Evolutionary conservation across 441 rosid genomes (phyloP).

Genomic region (Brassica hybrid): DNA sequence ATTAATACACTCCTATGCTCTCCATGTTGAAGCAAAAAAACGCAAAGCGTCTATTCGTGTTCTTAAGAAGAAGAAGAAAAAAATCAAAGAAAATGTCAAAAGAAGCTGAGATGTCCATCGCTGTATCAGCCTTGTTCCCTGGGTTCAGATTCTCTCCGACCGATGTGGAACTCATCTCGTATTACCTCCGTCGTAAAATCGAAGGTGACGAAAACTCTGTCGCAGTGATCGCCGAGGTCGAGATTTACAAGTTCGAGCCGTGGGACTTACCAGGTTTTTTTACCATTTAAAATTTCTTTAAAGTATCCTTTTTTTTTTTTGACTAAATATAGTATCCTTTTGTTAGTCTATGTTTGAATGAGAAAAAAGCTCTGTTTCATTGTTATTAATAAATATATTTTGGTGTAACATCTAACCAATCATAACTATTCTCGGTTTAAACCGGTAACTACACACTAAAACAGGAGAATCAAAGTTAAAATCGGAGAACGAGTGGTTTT

Average conservation of each 20-base stretch:
- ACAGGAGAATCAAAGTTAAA: conserved; percentile 64
- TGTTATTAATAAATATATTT: not conserved
- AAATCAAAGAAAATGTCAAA: conserved; percentile 39
- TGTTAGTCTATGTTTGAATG: not conserved
- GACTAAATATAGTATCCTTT: not conserved
- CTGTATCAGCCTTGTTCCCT: conserved; percentile 77
- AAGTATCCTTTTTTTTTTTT: not conserved
- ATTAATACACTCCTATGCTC: conserved; percentile 8
- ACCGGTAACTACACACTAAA: conserved; percentile 1
- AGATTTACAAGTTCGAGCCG: conserved; percentile 77
- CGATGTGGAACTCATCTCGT: conserved; percentile 76
- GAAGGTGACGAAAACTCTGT: conserved; percentile 70
- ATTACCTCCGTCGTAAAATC: conserved; percentile 75
- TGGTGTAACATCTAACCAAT: not conserved
- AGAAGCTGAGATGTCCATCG: conserved; percentile 71
- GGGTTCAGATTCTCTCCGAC: conserved; percentile 91
- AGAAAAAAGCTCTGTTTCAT: not conserved
- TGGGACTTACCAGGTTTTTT: conserved; percentile 88
- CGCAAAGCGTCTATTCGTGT: conserved; percentile 21
- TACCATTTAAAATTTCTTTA: not conserved
- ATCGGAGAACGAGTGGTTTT: conserved; percentile 89
- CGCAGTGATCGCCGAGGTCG: conserved; percentile 73
- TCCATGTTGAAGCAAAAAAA: conserved; percentile 4
- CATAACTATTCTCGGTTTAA: not conserved
- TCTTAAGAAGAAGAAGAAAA: not conserved